Evolutionary conservation across 371 early-diverging fungal species (phyloP).

Genomic region (Thermomucor indicae-seudaticae): DNA sequence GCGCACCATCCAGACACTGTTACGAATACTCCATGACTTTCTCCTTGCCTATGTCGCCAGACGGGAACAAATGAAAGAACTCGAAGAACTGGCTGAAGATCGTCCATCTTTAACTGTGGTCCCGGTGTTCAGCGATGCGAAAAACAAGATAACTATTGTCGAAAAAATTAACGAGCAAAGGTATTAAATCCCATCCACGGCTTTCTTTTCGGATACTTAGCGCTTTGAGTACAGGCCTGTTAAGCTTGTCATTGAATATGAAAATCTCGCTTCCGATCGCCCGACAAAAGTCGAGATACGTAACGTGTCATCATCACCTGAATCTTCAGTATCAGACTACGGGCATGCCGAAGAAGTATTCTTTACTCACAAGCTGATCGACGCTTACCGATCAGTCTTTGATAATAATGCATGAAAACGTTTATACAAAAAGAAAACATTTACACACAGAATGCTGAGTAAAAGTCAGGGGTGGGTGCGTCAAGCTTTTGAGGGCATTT

Average conservation of each 20-base stretch:
- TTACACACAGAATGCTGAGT: too few relatives aligned
- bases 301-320: too few relatives aligned
- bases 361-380: too few relatives aligned
- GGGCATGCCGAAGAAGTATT: too few relatives aligned
- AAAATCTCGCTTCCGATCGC: neutral
- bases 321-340: too few relatives aligned
- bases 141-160: neutral
- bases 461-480: too few relatives aligned
- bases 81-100: neutral
- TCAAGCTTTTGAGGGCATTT: neutral
- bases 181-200: neutral
- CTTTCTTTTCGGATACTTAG: neutral
- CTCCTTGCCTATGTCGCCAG: constrained; percentile 33
- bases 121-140: neutral
- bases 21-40: constrained; percentile 32
- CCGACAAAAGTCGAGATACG: neutral
- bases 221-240: neutral
- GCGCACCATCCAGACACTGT: constrained; percentile 18
- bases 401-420: neutral
- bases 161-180: neutral
- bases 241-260: neutral
- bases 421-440: too few relatives aligned
- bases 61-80: constrained; percentile 27
- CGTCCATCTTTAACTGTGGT: neutral
- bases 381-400: neutral